These are phyloP conservation scores for Sarcomyxa edulis DNA, from an alignment of 768 basidiomycete species.

Conservation along the genomic window DNA sequence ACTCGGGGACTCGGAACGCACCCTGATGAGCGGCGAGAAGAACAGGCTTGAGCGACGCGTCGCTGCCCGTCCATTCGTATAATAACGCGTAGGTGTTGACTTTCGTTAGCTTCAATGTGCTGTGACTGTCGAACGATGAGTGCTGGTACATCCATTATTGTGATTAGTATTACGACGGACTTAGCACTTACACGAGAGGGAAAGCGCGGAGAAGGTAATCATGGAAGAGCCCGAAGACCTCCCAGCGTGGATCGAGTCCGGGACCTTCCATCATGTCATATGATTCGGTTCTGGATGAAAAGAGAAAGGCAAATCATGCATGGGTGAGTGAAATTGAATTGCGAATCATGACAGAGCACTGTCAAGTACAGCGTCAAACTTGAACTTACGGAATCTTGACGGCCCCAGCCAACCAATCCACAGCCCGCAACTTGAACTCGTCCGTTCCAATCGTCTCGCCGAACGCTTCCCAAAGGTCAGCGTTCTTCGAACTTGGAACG, in stretches of 20 bases:
- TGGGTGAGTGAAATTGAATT: neutral
- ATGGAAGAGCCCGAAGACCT: slow-evolving; percentile 48
- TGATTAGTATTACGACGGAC: neutral
- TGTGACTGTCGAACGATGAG: slow-evolving; percentile 45
- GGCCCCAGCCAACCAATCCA: slow-evolving; percentile 45
- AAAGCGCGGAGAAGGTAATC: slow-evolving; percentile 45
- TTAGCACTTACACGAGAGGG: slow-evolving; percentile 57
- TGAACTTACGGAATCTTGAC: slow-evolving; percentile 36
- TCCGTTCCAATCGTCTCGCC: slow-evolving; percentile 25
- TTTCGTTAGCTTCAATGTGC: slow-evolving; percentile 53
- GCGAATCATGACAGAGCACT: neutral
- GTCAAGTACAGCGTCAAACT: no score
- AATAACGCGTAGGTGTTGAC: slow-evolving; percentile 77
- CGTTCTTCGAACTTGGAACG: slow-evolving; percentile 30
- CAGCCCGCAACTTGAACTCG: slow-evolving; percentile 32
- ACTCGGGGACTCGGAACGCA: slow-evolving; percentile 11
- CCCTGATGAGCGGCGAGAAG: slow-evolving; percentile 69
- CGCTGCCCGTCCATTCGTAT: slow-evolving; percentile 66
- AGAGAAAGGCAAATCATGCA: no score
- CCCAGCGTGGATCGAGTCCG: slow-evolving; percentile 49
- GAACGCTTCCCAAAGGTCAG: slow-evolving; percentile 29
- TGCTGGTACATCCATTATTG: slow-evolving; percentile 1
- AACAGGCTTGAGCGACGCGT: slow-evolving; percentile 60
- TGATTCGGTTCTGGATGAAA: slow-evolving; percentile 42
- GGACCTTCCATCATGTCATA: slow-evolving; percentile 45